These are phyloP conservation scores for Hymenoscyphus albidus DNA, from an alignment of 2,329 filamentous ascomycete genomes.

Conservation along the genomic window DNA sequence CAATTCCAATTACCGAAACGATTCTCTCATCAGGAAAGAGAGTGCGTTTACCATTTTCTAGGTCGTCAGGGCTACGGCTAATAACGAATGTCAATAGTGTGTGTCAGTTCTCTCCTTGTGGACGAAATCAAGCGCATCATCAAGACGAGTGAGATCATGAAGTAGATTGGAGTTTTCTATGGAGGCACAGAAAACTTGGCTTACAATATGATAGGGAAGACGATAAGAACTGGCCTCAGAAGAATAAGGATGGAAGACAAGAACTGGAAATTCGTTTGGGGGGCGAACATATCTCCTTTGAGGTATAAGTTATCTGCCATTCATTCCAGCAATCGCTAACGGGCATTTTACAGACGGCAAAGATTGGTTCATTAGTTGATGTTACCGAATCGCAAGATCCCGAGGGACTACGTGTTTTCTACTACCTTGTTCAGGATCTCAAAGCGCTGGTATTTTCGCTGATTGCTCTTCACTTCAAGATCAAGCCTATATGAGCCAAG, in stretches of 20 bases:
- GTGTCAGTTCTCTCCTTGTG: conserved; percentile 84
- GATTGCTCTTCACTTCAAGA: conserved; percentile 97
- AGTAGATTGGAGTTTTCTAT: conserved; percentile 51
- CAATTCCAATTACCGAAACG: conserved; percentile 99
- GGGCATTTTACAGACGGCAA: conserved; percentile 67
- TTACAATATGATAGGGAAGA: conserved; percentile 67
- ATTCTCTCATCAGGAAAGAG: conserved; percentile 98
- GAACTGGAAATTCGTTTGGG: conserved; percentile 93
- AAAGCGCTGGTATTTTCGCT: conserved; percentile 96
- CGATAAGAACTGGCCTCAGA: conserved; percentile 96
- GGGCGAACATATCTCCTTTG: conserved; percentile 95
- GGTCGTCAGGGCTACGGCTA: conserved; percentile 14
- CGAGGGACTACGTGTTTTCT: conserved; percentile 93
- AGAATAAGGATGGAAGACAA: conserved; percentile 97
- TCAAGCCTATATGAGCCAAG: conserved; percentile 63
- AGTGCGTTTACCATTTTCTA: conserved; percentile 56
- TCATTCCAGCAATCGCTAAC: neutral
- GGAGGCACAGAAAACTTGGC: conserved; percentile 12
- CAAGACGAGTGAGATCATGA: conserved; percentile 94
- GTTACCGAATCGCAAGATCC: conserved; percentile 95
- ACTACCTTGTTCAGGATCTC: conserved; percentile 95
- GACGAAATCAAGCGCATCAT: conserved; percentile 97
- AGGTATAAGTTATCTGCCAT: conserved; percentile 53
- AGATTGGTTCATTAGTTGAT: conserved; percentile 95
- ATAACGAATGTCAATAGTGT: conserved; percentile 61